These are phyloP conservation scores for Kwoniella newhampshirensis DNA, from an alignment of 768 basidiomycete species.

Conservation along the genomic window DNA sequence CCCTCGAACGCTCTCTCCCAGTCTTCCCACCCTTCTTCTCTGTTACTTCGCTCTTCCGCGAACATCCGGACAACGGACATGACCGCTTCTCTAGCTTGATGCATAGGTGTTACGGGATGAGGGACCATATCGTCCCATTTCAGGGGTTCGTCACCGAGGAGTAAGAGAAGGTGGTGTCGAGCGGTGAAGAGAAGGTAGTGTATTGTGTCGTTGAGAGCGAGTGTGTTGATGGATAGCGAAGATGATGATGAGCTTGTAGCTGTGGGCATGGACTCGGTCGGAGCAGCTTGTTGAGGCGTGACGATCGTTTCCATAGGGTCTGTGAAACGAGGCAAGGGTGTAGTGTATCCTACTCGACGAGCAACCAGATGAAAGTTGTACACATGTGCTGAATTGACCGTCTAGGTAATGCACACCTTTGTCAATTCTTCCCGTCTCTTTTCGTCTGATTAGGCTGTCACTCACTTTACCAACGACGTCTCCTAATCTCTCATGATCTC, in stretches of 20 bases:
- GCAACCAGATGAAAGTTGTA: constrained; percentile 43
- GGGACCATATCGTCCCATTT: constrained; percentile 38
- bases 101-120: constrained; percentile 20
- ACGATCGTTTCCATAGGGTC: background rate
- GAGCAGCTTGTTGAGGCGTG: background rate
- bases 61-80: constrained; percentile 34
- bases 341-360: constrained; percentile 15
- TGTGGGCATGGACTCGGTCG: background rate
- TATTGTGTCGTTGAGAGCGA: constrained; percentile 31
- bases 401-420: constrained; percentile 8
- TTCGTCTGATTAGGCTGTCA: background rate
- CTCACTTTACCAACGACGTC: constrained; percentile 38
- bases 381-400: constrained; percentile 16
- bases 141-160: constrained; percentile 23
- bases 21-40: constrained; percentile 20
- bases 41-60: constrained; percentile 13
- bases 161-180: constrained; percentile 36
- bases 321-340: constrained; percentile 14
- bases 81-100: constrained; percentile 29
- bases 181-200: constrained; percentile 45
- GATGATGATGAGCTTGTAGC: constrained; percentile 1
- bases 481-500: constrained; percentile 39
- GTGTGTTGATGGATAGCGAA: constrained; percentile 9
- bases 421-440: background rate
- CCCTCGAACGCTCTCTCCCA: constrained; percentile 24